Evolutionary conservation across 306 rosid genomes (phyloP).

Genomic region (Acmispon strigosus): DNA sequence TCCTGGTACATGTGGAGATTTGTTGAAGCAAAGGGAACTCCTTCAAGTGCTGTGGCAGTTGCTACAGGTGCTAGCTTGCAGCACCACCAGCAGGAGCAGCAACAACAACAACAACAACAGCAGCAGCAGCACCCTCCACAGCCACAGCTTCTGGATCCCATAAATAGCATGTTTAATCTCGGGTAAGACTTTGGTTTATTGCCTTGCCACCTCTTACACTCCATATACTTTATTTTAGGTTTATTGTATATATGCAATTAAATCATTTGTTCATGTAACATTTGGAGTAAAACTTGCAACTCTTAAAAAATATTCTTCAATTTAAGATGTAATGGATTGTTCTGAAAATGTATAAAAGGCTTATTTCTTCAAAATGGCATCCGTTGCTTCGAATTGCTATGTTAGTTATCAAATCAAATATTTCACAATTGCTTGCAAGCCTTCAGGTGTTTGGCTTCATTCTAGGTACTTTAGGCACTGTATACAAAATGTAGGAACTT

Average conservation of each 20-base stretch:
- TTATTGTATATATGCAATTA: not conserved
- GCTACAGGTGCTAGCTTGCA: conserved; percentile 68
- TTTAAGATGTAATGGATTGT: not conserved
- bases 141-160: conserved; percentile 87
- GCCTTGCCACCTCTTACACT: not conserved
- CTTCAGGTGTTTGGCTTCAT: not conserved
- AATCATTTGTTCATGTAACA: not conserved
- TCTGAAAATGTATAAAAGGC: not conserved
- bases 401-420: not conserved
- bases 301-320: not conserved
- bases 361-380: not conserved
- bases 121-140: conserved; percentile 54
- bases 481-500: not conserved
- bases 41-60: conserved; percentile 75
- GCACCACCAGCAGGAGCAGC: conserved; percentile 51
- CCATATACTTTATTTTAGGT: not conserved
- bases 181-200: conserved; percentile 47
- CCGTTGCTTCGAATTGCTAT: not conserved
- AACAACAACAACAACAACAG: conserved; percentile 33
- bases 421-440: not conserved
- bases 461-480: not conserved
- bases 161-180: conserved; percentile 75
- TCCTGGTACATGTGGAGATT: conserved; percentile 97
- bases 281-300: not conserved
- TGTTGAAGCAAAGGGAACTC: conserved; percentile 80